Percentiles rank a stretch among this genome's conserved stretches.
Conservation (phyloP, 306 rosid genomes). For the Oemleria cerasiformis region DNA sequence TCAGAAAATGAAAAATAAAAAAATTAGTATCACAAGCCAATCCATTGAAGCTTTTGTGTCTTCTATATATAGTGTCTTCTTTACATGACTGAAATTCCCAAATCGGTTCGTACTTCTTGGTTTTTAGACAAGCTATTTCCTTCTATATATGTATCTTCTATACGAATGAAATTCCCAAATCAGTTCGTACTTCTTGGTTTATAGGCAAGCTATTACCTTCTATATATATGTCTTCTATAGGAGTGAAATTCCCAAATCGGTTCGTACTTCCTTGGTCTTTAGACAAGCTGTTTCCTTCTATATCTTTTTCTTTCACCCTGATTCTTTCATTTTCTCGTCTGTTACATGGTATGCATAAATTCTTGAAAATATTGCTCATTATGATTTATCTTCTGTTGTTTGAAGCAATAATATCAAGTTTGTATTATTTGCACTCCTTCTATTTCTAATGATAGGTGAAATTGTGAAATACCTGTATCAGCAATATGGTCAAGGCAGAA, state of each 20-base stretch:
- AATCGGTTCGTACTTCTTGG: neutral
- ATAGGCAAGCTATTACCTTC: too few species aligned
- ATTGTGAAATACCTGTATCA: constrained; percentile 79
- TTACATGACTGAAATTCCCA: too few species aligned
- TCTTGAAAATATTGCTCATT: neutral
- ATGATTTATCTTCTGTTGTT: neutral
- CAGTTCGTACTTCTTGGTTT: too few species aligned
- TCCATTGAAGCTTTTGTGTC: too few species aligned
- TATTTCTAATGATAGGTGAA: constrained; percentile 54
- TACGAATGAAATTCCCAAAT: too few species aligned
- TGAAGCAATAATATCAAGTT: neutral
- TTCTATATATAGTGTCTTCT: too few species aligned
- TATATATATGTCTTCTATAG: too few species aligned
- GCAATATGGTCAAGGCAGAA: constrained; percentile 71
- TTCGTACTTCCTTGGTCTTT: neutral
- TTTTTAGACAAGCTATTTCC: neutral
- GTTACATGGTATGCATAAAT: neutral
- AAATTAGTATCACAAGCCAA: too few species aligned
- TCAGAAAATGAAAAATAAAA: too few species aligned
- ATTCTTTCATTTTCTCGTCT: neutral
- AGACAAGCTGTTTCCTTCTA: neutral
- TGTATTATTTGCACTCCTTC: constrained; percentile 22
- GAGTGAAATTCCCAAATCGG: too few species aligned
- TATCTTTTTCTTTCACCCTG: neutral
- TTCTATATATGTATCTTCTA: too few species aligned